phyloP scores from a whole-genome alignment of 352 stramenopile species.

The Globisporangium acanthophoron region DNA sequence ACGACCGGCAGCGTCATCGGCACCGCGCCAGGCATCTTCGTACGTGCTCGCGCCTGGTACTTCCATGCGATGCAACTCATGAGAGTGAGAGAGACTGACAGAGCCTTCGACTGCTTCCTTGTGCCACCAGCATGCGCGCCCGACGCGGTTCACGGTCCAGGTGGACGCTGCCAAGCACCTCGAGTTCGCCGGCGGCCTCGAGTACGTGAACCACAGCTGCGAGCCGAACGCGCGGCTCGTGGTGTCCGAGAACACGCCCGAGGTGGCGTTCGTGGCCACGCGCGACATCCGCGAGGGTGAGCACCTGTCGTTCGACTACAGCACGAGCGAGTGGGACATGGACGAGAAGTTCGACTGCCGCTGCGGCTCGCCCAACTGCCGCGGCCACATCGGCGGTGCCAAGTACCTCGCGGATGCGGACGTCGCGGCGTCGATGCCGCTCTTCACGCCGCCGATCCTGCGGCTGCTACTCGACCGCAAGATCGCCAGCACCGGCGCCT shows the following conservation, averaged over 20 bases:
- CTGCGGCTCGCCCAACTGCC: conserved; percentile 58
- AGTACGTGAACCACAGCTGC: conserved; percentile 89
- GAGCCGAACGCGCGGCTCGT: conserved; percentile 79
- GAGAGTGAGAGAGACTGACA: neutral
- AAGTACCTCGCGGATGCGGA: conserved; percentile 72
- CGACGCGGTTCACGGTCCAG: conserved; percentile 83
- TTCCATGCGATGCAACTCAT: neutral
- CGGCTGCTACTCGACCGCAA: conserved; percentile 58
- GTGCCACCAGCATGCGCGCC: conserved; percentile 29
- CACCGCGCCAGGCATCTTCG: conserved; percentile 57
- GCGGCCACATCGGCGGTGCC: conserved; percentile 67
- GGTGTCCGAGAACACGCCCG: conserved; percentile 61
- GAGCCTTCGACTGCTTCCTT: conserved; percentile 7
- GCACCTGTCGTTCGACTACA: conserved; percentile 85
- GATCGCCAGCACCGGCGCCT: neutral
- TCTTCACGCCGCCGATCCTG: conserved; percentile 73
- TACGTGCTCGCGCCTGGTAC: conserved; percentile 23
- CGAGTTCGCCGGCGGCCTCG: conserved; percentile 71
- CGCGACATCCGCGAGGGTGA: conserved; percentile 68
- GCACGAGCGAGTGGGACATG: conserved; percentile 90
- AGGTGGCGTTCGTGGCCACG: conserved; percentile 75
- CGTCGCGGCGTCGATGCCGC: conserved; percentile 39
- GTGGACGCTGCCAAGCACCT: conserved; percentile 75
- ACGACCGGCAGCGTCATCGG: conserved; percentile 60
- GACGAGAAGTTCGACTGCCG: conserved; percentile 87